Base-by-base conservation (phyloP, 2,329 filamentous ascomycete species). In the Scedosporium dehoogii region DNA sequence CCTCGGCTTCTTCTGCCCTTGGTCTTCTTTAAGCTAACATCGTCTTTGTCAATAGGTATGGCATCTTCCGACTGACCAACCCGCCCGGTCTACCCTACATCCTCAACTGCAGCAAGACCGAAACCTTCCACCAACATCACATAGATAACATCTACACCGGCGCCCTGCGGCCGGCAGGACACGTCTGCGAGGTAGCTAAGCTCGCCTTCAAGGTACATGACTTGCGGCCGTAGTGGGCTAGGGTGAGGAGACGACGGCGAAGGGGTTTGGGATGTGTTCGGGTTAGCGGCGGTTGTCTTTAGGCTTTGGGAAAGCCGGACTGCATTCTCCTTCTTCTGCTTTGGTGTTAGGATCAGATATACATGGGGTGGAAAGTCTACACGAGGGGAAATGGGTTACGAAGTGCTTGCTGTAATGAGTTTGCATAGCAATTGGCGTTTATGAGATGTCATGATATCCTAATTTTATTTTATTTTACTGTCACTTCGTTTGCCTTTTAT, bases 1-100 rank as follows among this genome's bases (percentile, higher is more conserved):
- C 38, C n/a, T 14, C 2, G n/a, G n/a, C 16, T 1, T 48, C 5
- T 46, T n/a, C 16, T 25, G n/a, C 10, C 16, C n/a, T n/a, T 25
- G 38, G 18, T 41, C 14, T 18, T 59, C 10, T 10, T 4, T 21
- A 18, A 12, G 21, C 44, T 62, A 48, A 21, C 62, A 44, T 69
- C 10, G 33, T 12, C 9, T 33, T 10, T n/a, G 25, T 1, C 57
- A 18, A n/a, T 0, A 93, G 91, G 65, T 93, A 91, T 79, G 94
- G 94, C 58, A 89, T 96, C 25, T 99, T 97, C 75, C 86, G 94
- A 41, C 79, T 99, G 4, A 99, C 94, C 0, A 90, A 97, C 73
- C 94, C 94, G 0, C 93, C 94, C 0, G 94, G 94, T 0, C 81
- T 97, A 68, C 86, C 90, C 66, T 85, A 91, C n/a, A 88, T 99